Base-by-base conservation (phyloP, 1,284 basidiomycete species). In the Cryptococcus jaspeensis region DNA sequence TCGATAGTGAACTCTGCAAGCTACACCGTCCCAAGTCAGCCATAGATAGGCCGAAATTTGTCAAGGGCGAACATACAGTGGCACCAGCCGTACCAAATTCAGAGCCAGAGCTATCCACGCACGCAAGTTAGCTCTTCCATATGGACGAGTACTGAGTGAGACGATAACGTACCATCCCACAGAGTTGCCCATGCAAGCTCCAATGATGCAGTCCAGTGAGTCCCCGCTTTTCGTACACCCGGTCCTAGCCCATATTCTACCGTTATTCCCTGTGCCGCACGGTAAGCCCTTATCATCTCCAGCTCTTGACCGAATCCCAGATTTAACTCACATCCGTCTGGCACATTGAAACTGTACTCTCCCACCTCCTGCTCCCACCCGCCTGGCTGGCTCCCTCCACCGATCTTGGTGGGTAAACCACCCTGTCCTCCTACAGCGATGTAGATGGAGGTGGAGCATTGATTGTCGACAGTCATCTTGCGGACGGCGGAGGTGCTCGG, bases 1-100 rank as follows among this genome's bases (percentile, higher is more conserved):
- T 40, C 41, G 6, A 65, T 15, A 5, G 50, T 61, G 38, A 64
- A 60, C 44, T 67, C 65, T 7, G 64, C 65, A 7, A 67, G 56
- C 58, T n/a, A n/a, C n/a, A n/a, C n/a, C n/a, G n/a, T n/a, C n/a
- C n/a, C n/a, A n/a, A n/a, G n/a, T n/a, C n/a, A n/a, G n/a, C n/a
- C n/a, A n/a, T n/a, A n/a, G n/a, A n/a, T n/a, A n/a, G n/a, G n/a
- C n/a, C n/a, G n/a, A n/a, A n/a, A n/a, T n/a, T n/a, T n/a, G n/a
- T n/a, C n/a, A n/a, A n/a, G n/a, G n/a, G n/a, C n/a, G n/a, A n/a
- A n/a, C n/a, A n/a, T n/a, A n/a, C n/a, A n/a, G 66, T 66, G 13
- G 55, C 59, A 1, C 66, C 64, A 5, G 48, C 46, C 5, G 7
- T 18, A 5, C 64, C 60, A 41, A 37, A 56, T n/a, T 62, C 58